A percentile compares a stretch with the other conserved stretches of the same genome.
Evolutionary conservation across 1,284 basidiomycete genomes (phyloP).

Genomic region (Moesziomyces sp.): DNA sequence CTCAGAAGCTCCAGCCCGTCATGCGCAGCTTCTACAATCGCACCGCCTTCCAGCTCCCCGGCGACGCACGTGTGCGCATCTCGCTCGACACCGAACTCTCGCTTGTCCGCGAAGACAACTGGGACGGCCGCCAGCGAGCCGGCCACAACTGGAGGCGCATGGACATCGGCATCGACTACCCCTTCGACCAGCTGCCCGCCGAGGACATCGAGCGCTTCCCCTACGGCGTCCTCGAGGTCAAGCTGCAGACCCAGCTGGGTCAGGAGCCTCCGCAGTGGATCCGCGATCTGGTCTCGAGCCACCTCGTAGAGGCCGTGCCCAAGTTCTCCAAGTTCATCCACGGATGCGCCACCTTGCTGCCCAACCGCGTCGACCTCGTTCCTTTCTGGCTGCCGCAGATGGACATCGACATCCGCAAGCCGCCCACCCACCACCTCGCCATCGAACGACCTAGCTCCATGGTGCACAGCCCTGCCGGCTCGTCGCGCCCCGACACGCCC

Average conservation of each 20-base stretch:
- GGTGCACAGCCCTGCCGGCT: conserved; percentile 35
- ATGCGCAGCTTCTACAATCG: conserved; percentile 99
- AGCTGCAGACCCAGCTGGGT: conserved; percentile 94
- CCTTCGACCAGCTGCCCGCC: conserved; percentile 80
- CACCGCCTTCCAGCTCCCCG: conserved; percentile 97
- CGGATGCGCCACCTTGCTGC: conserved; percentile 91
- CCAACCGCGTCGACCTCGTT: conserved; percentile 94
- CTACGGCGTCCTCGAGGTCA: conserved; percentile 92
- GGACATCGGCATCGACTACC: conserved; percentile 91
- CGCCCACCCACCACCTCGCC: conserved; percentile 53
- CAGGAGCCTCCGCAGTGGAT: conserved; percentile 98
- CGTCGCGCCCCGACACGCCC: conserved; percentile 57
- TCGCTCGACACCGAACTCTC: conserved; percentile 97
- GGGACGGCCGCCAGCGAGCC: conserved; percentile 83
- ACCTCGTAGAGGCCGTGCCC: conserved; percentile 74
- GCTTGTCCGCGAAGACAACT: conserved; percentile 94
- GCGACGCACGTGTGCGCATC: conserved; percentile 96
- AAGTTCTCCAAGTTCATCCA: conserved; percentile 92
- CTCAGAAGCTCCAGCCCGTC: conserved; percentile 82
- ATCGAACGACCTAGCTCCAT: conserved; percentile 60
- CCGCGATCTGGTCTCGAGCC: conserved; percentile 89
- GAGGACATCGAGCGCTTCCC: conserved; percentile 93
- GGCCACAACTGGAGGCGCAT: conserved; percentile 92
- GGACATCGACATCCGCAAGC: conserved; percentile 73
- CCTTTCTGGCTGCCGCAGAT: conserved; percentile 96